Evolutionary conservation across 345 rosid genomes (phyloP).

Genomic region (Citrus cavaleriei): DNA sequence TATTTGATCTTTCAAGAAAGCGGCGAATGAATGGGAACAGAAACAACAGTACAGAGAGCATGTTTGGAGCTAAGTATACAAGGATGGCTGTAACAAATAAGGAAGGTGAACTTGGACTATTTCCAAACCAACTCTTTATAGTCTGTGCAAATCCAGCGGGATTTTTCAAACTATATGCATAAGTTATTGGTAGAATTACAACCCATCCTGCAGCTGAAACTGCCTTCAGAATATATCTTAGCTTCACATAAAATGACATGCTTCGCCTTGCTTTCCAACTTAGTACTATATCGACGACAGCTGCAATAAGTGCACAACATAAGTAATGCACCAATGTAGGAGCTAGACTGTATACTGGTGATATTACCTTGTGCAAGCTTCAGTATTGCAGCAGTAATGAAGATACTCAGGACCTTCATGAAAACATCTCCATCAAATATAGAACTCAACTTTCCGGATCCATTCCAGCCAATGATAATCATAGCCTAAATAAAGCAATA

Average conservation of each 20-base stretch:
- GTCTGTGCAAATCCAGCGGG: constrained; percentile 45
- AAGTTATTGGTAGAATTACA: constrained; percentile 46
- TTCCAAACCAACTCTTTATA: constrained; percentile 51
- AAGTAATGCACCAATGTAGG: neutral
- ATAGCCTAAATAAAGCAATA: constrained; percentile 40
- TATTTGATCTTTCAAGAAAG: constrained; percentile 43
- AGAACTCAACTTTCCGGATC: constrained; percentile 39
- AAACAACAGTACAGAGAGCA: constrained; percentile 47
- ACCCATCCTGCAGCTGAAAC: constrained; percentile 50
- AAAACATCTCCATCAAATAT: constrained; percentile 48
- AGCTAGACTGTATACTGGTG: neutral
- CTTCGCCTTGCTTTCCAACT: constrained; percentile 51
- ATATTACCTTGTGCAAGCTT: constrained; percentile 56
- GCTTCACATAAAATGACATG: constrained; percentile 43
- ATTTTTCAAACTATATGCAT: constrained; percentile 50
- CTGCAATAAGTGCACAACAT: constrained; percentile 25
- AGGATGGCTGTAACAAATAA: constrained; percentile 44
- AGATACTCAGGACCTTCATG: constrained; percentile 51
- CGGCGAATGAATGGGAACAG: constrained; percentile 51
- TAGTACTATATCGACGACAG: constrained; percentile 46
- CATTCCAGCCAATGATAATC: constrained; percentile 65
- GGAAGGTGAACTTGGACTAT: constrained; percentile 39
- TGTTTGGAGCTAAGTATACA: constrained; percentile 49
- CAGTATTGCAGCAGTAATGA: constrained; percentile 58
- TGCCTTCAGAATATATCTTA: constrained; percentile 49